These are phyloP conservation scores for apple (Malus domestica) DNA, from an alignment of 306 rosid genomes.

Conservation along the genomic window ASM211411v1 NC_041795.1:23672001-23672500, in stretches of 20 bases:
- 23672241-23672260: not conserved
- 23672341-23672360: conserved; percentile 40
- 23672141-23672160: not conserved
- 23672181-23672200: no score
- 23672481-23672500: conserved; percentile 55
- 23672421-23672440: conserved; percentile 50
- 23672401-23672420: conserved; percentile 14
- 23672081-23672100: no score
- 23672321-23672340: not conserved
- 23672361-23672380: conserved; percentile 76
- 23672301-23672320: not conserved
- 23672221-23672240: no score
- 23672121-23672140: not conserved
- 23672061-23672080: no score
- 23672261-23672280: no score
- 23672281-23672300: not conserved
- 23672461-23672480: conserved; percentile 54
- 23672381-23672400: conserved; percentile 19
- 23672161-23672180: not conserved
- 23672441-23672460: conserved; percentile 1
- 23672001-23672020: not conserved
- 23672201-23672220: no score
- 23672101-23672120: not conserved
- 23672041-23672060: no score
- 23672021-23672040: no score